phyloP scores from a whole-genome alignment of 2,329 filamentous ascomycete species.

The Claviceps capensis region DNA sequence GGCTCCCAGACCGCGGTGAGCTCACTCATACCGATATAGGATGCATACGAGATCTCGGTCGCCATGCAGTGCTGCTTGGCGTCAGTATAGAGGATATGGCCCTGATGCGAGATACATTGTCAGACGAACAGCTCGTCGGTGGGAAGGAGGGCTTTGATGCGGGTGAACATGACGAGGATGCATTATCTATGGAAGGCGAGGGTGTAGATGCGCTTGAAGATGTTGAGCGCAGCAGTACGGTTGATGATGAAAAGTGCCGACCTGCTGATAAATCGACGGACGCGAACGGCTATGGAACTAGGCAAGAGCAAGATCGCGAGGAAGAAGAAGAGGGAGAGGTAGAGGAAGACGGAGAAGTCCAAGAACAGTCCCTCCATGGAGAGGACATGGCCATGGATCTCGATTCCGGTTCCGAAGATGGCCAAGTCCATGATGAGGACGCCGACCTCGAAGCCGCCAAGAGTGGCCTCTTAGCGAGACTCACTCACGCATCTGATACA shows the following conservation, averaged over 20 bases:
- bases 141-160: slow-evolving; percentile 33
- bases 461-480: slow-evolving; percentile 30
- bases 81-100: slow-evolving; percentile 40
- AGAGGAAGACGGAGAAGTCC: slow-evolving; percentile 8
- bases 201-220: not conserved
- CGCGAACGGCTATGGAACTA: not conserved
- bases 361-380: slow-evolving; percentile 7
- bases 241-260: slow-evolving; percentile 10
- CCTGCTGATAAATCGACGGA: not conserved
- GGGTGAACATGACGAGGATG: slow-evolving; percentile 25
- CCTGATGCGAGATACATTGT: slow-evolving; percentile 29
- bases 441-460: slow-evolving; percentile 33
- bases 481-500: slow-evolving; percentile 18
- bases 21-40: slow-evolving; percentile 64
- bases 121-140: slow-evolving; percentile 23
- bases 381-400: slow-evolving; percentile 31
- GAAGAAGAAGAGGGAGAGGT: not conserved
- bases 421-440: slow-evolving; percentile 16
- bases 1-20: slow-evolving; percentile 59
- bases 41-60: slow-evolving; percentile 65
- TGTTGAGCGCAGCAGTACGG: not conserved
- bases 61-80: slow-evolving; percentile 53
- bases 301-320: slow-evolving; percentile 6
- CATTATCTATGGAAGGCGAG: slow-evolving; percentile 17
- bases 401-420: slow-evolving; percentile 20